Conservation (phyloP, 2,329 filamentous ascomycete genomes). For the Aspergillus neoniger region DNA sequence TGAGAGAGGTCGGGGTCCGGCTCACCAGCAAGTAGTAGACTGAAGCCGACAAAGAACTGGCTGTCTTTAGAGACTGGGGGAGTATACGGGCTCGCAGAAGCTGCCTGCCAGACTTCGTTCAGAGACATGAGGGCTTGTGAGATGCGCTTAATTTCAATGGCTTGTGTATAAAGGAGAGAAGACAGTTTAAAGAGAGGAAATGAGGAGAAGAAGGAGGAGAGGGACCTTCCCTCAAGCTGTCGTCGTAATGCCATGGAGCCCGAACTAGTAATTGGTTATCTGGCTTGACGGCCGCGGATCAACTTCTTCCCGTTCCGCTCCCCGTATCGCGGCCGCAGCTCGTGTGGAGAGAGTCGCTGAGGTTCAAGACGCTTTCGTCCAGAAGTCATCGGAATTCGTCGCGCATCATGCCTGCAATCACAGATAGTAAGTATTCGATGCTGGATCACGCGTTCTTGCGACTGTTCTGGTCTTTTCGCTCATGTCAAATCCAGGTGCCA, state of each 20-base stretch:
- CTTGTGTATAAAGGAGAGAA: slow-evolving; percentile 1
- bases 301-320: slow-evolving; percentile 26
- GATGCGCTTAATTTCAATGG: background rate
- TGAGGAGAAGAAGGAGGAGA: slow-evolving; percentile 2
- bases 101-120: slow-evolving; percentile 90
- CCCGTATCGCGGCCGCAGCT: slow-evolving; percentile 19
- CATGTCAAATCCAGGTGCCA: slow-evolving; percentile 33
- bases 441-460: background rate
- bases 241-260: slow-evolving; percentile 6
- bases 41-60: slow-evolving; percentile 81
- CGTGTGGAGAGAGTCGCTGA: slow-evolving; percentile 20
- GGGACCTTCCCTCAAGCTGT: slow-evolving; percentile 16
- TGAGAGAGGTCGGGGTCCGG: background rate
- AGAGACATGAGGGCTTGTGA: slow-evolving; percentile 60
- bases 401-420: slow-evolving; percentile 28
- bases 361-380: slow-evolving; percentile 4
- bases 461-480: slow-evolving; percentile 9
- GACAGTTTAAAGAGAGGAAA: background rate
- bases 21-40: slow-evolving; percentile 67
- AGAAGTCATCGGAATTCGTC: background rate
- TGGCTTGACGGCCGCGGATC: slow-evolving; percentile 27
- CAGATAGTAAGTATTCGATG: slow-evolving; percentile 35
- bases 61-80: slow-evolving; percentile 77
- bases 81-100: slow-evolving; percentile 80
- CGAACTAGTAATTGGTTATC: slow-evolving; percentile 17